Evolutionary conservation across 2,329 filamentous ascomycete species (phyloP).

Genomic region (Pseudocercospora eumusae): DNA sequence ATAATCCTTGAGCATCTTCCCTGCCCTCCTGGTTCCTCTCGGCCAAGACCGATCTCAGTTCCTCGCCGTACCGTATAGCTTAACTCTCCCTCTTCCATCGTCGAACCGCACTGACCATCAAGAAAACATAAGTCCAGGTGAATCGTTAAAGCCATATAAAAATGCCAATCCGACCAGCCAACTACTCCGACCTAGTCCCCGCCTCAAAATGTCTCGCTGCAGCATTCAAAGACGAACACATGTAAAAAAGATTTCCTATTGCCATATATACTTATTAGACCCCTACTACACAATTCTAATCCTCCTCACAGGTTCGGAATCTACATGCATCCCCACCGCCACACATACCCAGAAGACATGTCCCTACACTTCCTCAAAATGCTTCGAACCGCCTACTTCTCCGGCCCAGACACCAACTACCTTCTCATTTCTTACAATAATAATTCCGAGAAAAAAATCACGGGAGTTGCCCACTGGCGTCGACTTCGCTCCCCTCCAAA

Average conservation of each 20-base stretch:
- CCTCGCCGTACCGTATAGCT: neutral
- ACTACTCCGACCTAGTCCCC: slow-evolving; percentile 32
- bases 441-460: slow-evolving; percentile 18
- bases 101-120: too few species aligned
- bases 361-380: slow-evolving; percentile 32
- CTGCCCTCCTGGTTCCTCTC: neutral
- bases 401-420: slow-evolving; percentile 19
- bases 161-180: slow-evolving; percentile 34
- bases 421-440: slow-evolving; percentile 27
- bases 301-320: slow-evolving; percentile 26
- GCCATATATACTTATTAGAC: too few species aligned
- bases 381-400: slow-evolving; percentile 25
- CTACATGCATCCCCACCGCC: slow-evolving; percentile 28
- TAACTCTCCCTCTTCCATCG: too few species aligned
- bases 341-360: slow-evolving; percentile 33
- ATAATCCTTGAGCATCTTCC: neutral
- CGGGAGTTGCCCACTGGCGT: slow-evolving; percentile 34
- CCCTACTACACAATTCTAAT: too few species aligned
- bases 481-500: slow-evolving; percentile 24
- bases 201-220: slow-evolving; percentile 30
- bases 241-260: slow-evolving; percentile 1
- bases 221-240: slow-evolving; percentile 34
- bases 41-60: neutral
- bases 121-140: too few species aligned
- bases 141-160: neutral